A percentile compares a stretch with the other conserved stretches of the same genome.
These are phyloP conservation scores for Hyaloperonospora brassicae DNA, from an alignment of 352 stramenopile species.

Conservation along the genomic window DNA sequence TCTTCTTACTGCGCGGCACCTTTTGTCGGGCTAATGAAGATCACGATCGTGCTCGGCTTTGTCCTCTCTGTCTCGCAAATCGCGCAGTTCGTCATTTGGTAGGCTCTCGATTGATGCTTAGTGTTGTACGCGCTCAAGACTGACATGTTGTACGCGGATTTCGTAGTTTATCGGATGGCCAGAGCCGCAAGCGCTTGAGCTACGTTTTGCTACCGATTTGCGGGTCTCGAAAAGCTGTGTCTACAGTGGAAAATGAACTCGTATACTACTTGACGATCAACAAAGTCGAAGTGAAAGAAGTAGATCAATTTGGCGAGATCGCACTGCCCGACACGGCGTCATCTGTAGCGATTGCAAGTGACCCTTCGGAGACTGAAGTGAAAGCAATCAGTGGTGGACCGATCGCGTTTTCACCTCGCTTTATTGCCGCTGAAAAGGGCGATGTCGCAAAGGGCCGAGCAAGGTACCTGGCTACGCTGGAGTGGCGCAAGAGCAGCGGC, in stretches of 20 bases:
- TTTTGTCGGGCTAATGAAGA: conserved; percentile 80
- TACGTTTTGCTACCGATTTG: conserved; percentile 14
- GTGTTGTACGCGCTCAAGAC: conserved; percentile 1
- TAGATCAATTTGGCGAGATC: conserved; percentile 37
- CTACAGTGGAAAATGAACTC: conserved; percentile 24
- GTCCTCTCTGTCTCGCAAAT: conserved; percentile 74
- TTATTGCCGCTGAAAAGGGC: conserved; percentile 80
- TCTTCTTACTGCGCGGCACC: conserved; percentile 63
- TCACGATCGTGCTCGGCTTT: conserved; percentile 77
- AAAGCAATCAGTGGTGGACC: conserved; percentile 46
- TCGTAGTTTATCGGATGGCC: conserved; percentile 27
- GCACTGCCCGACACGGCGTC: conserved; percentile 18
- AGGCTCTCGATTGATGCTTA: conserved; percentile 5
- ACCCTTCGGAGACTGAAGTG: conserved; percentile 11
- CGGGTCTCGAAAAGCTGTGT: conserved; percentile 12
- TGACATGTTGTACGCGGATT: conserved; percentile 5
- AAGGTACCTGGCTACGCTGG: conserved; percentile 65
- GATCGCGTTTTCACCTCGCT: conserved; percentile 67
- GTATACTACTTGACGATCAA: conserved; percentile 50
- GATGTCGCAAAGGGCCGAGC: conserved; percentile 71
- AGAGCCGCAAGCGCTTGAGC: conserved; percentile 19
- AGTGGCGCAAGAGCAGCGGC: conserved; percentile 80
- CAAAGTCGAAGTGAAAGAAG: conserved; percentile 59
- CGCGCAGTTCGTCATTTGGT: conserved; percentile 55
- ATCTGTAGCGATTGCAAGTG: conserved; percentile 13